These are phyloP conservation scores for Ceratocystis huliohia DNA, from an alignment of 2,329 filamentous ascomycete species.

Conservation along the genomic window DNA sequence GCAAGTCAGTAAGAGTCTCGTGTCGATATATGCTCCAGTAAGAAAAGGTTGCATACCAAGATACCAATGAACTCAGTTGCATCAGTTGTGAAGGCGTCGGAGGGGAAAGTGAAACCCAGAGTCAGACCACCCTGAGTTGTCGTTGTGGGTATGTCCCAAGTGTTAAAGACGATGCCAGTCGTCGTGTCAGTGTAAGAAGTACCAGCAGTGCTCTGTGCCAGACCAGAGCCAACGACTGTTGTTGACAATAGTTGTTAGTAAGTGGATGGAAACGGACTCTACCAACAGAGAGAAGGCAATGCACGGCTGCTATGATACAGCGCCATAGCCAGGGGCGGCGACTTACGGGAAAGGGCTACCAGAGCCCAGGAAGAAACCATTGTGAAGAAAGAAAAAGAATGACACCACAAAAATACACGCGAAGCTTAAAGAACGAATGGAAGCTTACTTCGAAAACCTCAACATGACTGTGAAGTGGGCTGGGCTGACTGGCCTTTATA, in stretches of 20 bases:
- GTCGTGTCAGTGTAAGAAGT: conserved; percentile 15
- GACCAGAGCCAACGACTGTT: conserved; percentile 14
- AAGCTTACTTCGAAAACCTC: conserved; percentile 6
- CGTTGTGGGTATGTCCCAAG: conserved; percentile 13
- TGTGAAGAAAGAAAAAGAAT: conserved; percentile 11
- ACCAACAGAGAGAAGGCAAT: not conserved
- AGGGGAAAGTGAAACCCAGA: conserved; percentile 44
- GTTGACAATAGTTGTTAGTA: not conserved
- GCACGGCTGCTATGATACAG: not conserved
- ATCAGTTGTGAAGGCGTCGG: conserved; percentile 34
- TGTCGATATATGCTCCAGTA: not conserved
- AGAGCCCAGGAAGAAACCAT: conserved; percentile 12
- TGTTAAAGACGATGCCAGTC: conserved; percentile 16
- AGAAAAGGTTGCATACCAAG: conserved; percentile 31
- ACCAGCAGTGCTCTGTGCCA: conserved; percentile 13
- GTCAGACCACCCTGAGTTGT: conserved; percentile 27
- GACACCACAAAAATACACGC: conserved; percentile 6
- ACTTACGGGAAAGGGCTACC: conserved; percentile 5
- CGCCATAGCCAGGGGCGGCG: not conserved
- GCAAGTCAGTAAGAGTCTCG: conserved; percentile 30
- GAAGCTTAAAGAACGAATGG: conserved; percentile 1
- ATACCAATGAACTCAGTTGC: conserved; percentile 48
- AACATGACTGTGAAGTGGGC: not conserved
- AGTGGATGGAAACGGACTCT: not conserved
- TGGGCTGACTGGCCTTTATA: not conserved